Evolutionary conservation across 257 asterid genomes (phyloP), one percentile per base, ranked within the genome.

Genomic region (Solanum gandarillasii): DNA sequence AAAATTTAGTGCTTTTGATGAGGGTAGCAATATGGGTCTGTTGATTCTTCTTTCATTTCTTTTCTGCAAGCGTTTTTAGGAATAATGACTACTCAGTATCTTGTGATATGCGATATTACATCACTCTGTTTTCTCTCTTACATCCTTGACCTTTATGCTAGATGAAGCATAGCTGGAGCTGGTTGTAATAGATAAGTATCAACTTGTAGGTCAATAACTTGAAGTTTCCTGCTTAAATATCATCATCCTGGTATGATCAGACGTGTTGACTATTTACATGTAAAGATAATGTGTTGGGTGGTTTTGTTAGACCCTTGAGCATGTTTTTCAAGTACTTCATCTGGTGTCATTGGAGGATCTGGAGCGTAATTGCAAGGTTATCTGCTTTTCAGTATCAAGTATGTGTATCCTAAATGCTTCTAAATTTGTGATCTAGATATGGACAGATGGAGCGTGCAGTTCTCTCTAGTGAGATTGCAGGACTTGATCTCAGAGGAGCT

Each of bases 371-470:
- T 13, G 41, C 70, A 81, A 48, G 70, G 43, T 18, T 39, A 48
- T 82, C 31, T 82, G 70, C 31, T 48, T 62, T 87, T 88, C 67
- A 73, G 81, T 58, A 83, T 72, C 83, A 73, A 75, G 76, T 83
- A 52, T 73, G 74, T 36, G 38, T 83, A 23, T 39, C 81, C 60
- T 55, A 41, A 67, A 35, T 74, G 65, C 86, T 58, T 73, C 9
- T 85, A 85, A 88, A 41, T 88, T 87, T 72, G 72, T 75, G 90
- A 83, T 86, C 86, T 88, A 97, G 99, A 89, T 96, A 97, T 87
- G 99, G 98, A 85, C 98, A 95, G 90, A 97, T 97, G 97, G 99
- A 97, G 92, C 98, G 93, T 23, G 93, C 90, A 83, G 94, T 96
- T 78, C 94, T 97, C 25, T 96, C 96, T 75, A 94, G 92, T 92